Evolutionary conservation across 371 early-diverging fungal species (phyloP).

Genomic region (Apophysomyces variabilis): DNA sequence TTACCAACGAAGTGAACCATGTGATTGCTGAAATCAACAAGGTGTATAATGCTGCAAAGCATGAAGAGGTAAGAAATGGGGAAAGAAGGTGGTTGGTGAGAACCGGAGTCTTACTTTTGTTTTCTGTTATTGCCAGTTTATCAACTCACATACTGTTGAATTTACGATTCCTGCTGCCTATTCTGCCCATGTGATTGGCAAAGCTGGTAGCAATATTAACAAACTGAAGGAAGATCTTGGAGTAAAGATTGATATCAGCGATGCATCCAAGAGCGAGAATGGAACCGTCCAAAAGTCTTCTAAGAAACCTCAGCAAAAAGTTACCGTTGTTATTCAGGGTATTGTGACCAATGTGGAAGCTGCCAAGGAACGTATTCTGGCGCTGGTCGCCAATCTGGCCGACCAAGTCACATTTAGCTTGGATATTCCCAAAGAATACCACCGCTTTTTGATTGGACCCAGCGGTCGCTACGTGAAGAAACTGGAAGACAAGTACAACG

Average conservation of each 20-base stretch:
- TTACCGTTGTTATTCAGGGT: slow-evolving; percentile 82
- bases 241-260: slow-evolving; percentile 79
- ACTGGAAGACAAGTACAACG: slow-evolving; percentile 82
- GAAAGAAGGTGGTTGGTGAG: no score
- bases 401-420: slow-evolving; percentile 72
- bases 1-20: slow-evolving; percentile 74
- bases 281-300: slow-evolving; percentile 48
- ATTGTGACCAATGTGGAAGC: slow-evolving; percentile 76
- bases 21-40: slow-evolving; percentile 68
- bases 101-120: no score
- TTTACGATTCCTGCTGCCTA: slow-evolving; percentile 73
- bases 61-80: slow-evolving; percentile 54
- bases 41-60: slow-evolving; percentile 69
- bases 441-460: slow-evolving; percentile 77
- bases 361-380: slow-evolving; percentile 74
- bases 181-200: slow-evolving; percentile 88
- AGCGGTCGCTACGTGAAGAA: slow-evolving; percentile 80
- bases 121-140: slow-evolving; percentile 31
- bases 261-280: slow-evolving; percentile 36
- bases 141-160: slow-evolving; percentile 70
- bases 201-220: slow-evolving; percentile 82
- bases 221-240: slow-evolving; percentile 77
- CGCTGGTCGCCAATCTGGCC: slow-evolving; percentile 72
- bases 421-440: slow-evolving; percentile 66
- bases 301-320: slow-evolving; percentile 46